These are phyloP conservation scores for Fraxinus baroniana DNA, from an alignment of 305 asterid genomes.

Conservation along the genomic window DNA sequence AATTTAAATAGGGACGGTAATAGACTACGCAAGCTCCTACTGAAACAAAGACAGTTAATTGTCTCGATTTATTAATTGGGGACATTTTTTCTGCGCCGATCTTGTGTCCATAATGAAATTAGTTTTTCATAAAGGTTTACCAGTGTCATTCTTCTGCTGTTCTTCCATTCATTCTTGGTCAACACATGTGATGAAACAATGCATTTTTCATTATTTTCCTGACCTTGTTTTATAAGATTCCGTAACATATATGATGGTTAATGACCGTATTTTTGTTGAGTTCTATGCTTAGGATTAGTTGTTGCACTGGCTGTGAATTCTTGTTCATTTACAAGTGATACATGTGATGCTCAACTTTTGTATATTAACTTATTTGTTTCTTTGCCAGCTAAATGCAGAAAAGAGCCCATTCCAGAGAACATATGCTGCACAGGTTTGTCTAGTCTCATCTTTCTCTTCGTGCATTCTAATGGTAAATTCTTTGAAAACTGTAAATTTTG, in stretches of 20 bases:
- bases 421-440: slow-evolving; percentile 61
- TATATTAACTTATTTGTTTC: slow-evolving; percentile 1
- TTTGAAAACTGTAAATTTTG: background rate
- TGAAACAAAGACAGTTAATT: background rate
- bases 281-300: background rate
- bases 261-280: background rate
- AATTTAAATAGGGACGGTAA: background rate
- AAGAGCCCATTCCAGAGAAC: slow-evolving; percentile 74
- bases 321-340: background rate
- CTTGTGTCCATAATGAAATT: background rate
- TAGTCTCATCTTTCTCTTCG: background rate
- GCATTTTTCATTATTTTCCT: background rate
- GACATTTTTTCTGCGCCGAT: background rate
- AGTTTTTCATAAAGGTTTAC: background rate
- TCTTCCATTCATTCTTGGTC: background rate
- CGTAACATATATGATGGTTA: background rate
- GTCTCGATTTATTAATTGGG: background rate
- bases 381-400: slow-evolving; percentile 55
- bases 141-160: background rate
- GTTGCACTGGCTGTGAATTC: background rate
- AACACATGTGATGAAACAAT: background rate
- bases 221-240: background rate
- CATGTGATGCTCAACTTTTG: background rate
- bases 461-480: background rate
- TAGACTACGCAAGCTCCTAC: background rate